Conservation (phyloP, 805 yeast species). For the Yamadazyma scolyti region DNA sequence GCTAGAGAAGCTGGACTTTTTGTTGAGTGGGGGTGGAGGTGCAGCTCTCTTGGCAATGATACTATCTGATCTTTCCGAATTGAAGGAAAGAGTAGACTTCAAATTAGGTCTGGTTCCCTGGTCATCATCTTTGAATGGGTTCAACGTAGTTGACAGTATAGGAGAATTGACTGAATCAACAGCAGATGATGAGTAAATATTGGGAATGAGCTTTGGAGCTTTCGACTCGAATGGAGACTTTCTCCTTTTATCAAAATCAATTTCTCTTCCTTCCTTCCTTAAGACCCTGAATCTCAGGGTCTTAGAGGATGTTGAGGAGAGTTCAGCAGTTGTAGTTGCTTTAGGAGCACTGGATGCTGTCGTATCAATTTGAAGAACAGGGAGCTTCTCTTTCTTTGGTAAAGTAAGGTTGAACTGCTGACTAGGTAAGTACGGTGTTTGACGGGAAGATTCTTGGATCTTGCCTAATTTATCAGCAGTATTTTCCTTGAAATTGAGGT, state of each 20-base stretch:
- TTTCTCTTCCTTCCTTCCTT: slow-evolving; percentile 63
- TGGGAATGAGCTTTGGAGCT: slow-evolving; percentile 38
- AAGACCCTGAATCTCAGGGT: slow-evolving; percentile 53
- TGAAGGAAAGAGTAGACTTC: neutral
- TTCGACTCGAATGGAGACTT: slow-evolving; percentile 63
- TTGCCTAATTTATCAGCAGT: slow-evolving; percentile 12
- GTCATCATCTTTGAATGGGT: slow-evolving; percentile 21
- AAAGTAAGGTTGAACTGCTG: slow-evolving; percentile 11
- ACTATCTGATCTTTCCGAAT: slow-evolving; percentile 14
- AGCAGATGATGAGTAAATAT: slow-evolving; percentile 32
- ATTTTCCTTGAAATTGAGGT: slow-evolving; percentile 52
- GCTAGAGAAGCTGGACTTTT: slow-evolving; percentile 8
- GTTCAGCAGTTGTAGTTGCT: slow-evolving; percentile 3
- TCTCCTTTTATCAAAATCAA: slow-evolving; percentile 77
- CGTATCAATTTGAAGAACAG: slow-evolving; percentile 12
- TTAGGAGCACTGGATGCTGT: slow-evolving; percentile 1
- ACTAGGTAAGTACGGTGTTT: slow-evolving; percentile 7
- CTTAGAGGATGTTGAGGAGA: slow-evolving; percentile 3
- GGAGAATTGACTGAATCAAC: slow-evolving; percentile 25
- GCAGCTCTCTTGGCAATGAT: slow-evolving; percentile 69
- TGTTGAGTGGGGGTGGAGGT: slow-evolving; percentile 58
- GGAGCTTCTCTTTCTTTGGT: slow-evolving; percentile 10
- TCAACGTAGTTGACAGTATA: slow-evolving; percentile 30
- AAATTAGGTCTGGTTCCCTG: too few relatives aligned
- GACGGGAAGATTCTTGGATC: slow-evolving; percentile 12